Conservation (phyloP, 176 grass and related monocot species). For the Chrysopogon serrulatus region DNA sequence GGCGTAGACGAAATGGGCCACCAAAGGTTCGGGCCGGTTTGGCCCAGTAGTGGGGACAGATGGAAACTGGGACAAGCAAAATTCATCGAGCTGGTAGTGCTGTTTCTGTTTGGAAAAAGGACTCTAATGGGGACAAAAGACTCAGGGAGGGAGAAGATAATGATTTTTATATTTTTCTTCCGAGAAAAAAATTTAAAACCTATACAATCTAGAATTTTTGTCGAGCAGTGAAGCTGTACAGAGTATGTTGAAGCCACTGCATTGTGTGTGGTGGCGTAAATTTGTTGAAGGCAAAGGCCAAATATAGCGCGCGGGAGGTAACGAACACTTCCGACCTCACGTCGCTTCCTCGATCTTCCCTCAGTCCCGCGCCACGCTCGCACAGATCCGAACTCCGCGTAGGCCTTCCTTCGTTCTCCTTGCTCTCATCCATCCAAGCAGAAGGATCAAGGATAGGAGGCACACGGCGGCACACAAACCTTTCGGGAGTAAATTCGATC, state of each 20-base stretch:
- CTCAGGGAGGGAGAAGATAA: no score
- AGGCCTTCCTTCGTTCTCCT: not conserved
- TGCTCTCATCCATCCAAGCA: not conserved
- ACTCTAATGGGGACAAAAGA: no score
- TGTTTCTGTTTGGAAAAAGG: no score
- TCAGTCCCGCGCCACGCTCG: not conserved
- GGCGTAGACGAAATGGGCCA: not conserved
- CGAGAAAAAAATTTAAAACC: no score
- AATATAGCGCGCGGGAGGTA: slow-evolving; percentile 35
- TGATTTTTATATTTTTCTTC: no score
- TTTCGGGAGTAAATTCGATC: not conserved
- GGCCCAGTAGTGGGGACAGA: not conserved
- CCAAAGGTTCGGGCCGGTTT: not conserved
- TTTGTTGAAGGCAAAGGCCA: not conserved
- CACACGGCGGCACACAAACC: not conserved
- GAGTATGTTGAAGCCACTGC: no score
- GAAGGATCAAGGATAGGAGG: no score
- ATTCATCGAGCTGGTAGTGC: no score
- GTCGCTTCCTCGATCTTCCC: not conserved
- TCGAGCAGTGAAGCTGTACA: no score
- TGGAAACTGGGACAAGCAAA: no score
- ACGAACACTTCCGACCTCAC: slow-evolving; percentile 1
- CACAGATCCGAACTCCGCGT: slow-evolving; percentile 40
- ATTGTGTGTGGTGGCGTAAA: not conserved
- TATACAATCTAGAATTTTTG: no score